Conservation (phyloP, 257 asterid species). For the Rubia yunnanensis region DNA sequence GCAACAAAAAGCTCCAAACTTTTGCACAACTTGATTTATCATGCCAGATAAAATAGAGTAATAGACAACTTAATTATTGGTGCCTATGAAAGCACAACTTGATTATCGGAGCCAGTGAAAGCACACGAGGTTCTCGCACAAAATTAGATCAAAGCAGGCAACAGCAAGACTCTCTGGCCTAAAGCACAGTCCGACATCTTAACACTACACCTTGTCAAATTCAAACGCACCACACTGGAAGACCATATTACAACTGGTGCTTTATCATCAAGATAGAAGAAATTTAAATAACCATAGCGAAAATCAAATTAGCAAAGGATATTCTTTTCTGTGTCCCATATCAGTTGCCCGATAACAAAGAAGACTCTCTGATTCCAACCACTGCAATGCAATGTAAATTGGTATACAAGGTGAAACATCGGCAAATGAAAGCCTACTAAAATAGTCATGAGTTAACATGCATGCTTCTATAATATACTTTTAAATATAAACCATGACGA, state of each 20-base stretch:
- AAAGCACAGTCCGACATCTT: background rate
- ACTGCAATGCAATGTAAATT: constrained; percentile 38
- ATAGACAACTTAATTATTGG: too few species aligned
- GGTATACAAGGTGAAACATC: background rate
- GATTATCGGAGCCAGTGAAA: background rate
- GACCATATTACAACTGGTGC: background rate
- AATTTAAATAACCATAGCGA: background rate
- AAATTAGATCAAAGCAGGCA: background rate
- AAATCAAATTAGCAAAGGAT: constrained; percentile 45
- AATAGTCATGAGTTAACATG: background rate
- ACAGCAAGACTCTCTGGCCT: background rate
- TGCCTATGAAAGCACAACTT: too few species aligned
- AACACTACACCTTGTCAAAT: background rate
- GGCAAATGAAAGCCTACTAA: background rate
- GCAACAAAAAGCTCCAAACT: background rate
- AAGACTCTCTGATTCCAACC: constrained; percentile 97
- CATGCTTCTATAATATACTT: background rate
- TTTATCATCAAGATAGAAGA: background rate
- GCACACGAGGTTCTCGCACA: background rate
- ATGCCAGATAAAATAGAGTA: background rate
- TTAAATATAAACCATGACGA: background rate
- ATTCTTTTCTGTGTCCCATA: constrained; percentile 91
- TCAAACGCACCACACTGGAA: background rate
- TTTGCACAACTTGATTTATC: background rate
- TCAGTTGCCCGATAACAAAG: constrained; percentile 99